Percentiles rank a stretch among this genome's conserved stretches.
Evolutionary conservation across 2,329 filamentous ascomycete genomes (phyloP).

Genomic region (Teratosphaeria viscida): DNA sequence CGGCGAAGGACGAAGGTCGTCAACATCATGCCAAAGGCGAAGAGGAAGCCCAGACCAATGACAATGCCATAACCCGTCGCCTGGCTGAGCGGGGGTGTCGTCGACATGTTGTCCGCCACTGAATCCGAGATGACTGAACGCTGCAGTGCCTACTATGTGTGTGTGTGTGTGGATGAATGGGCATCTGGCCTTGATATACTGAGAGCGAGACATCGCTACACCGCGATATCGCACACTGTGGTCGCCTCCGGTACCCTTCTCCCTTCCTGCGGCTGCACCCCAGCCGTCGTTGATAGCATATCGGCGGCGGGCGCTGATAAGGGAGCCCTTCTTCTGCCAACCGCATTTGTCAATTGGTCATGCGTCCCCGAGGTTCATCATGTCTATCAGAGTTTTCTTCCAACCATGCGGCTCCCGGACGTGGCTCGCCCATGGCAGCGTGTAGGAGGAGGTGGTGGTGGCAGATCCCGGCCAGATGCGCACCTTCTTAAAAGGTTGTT

Average conservation of each 20-base stretch:
- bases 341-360: background rate
- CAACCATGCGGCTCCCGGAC: background rate
- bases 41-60: slow-evolving; percentile 1
- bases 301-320: background rate
- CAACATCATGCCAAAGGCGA: slow-evolving; percentile 54
- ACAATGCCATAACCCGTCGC: slow-evolving; percentile 2
- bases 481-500: background rate
- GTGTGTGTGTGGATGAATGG: background rate
- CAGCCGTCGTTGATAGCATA: background rate
- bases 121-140: background rate
- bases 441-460: background rate
- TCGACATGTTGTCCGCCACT: background rate
- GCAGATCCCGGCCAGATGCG: background rate
- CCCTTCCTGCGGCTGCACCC: background rate
- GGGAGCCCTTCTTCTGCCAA: background rate
- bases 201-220: background rate
- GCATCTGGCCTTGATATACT: background rate
- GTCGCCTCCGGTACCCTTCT: background rate
- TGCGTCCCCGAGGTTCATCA: background rate
- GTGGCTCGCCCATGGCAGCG: background rate
- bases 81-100: background rate
- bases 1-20: slow-evolving; percentile 61
- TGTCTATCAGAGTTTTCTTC: background rate
- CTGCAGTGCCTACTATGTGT: background rate
- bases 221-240: background rate